Percentiles rank a stretch among this genome's conserved stretches.
phyloP scores from a whole-genome alignment of 164 flowering plant species.

The Sextonia rubra region DNA sequence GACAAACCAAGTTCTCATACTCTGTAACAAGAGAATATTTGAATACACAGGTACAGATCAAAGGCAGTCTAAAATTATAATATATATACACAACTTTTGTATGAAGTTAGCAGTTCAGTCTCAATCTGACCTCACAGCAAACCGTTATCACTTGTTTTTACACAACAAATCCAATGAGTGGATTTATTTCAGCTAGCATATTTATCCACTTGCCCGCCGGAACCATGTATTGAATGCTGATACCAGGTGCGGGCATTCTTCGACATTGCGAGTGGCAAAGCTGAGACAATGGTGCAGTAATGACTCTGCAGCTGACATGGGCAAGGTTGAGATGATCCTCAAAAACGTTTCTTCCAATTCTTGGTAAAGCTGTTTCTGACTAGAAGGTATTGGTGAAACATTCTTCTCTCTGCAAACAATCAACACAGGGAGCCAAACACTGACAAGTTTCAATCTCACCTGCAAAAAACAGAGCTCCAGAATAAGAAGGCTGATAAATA shows the following conservation, averaged over 20 bases:
- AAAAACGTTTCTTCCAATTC: constrained; percentile 82
- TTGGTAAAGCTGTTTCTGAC: constrained; percentile 45
- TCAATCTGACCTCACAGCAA: background rate
- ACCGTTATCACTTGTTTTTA: background rate
- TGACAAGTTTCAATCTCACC: constrained; percentile 81
- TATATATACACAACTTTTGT: background rate
- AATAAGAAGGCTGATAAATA: background rate
- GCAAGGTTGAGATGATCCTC: constrained; percentile 78
- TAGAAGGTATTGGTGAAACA: constrained; percentile 29
- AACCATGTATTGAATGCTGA: constrained; percentile 93
- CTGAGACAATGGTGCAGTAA: constrained; percentile 80
- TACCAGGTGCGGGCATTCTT: constrained; percentile 84
- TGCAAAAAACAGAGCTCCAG: constrained; percentile 23
- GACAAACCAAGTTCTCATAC: background rate
- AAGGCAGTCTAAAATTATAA: background rate
- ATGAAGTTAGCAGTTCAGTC: background rate
- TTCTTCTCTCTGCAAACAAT: constrained; percentile 66
- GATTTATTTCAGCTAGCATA: background rate
- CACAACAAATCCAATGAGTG: background rate
- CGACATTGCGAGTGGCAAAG: constrained; percentile 82
- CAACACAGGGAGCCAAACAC: constrained; percentile 92
- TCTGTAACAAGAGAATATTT: background rate
- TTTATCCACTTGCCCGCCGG: constrained; percentile 53
- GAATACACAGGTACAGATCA: background rate
- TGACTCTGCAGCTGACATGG: constrained; percentile 72